Conservation (phyloP, 2,329 filamentous ascomycete species). For the Monosporascus ibericus region DNA sequence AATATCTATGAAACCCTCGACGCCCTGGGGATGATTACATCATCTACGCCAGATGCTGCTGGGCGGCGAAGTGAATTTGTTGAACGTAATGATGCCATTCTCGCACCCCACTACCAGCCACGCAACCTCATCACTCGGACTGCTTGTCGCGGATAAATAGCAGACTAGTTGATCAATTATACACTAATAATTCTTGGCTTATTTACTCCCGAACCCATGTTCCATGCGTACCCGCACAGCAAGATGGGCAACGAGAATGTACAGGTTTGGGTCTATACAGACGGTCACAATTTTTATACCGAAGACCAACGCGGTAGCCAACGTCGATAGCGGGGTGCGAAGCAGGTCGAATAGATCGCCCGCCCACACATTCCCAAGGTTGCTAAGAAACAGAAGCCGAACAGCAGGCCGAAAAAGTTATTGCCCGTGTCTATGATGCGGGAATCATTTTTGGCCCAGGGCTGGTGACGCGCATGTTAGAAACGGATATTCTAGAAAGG, state of each 20-base stretch:
- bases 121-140: no score
- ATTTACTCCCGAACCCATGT: not conserved
- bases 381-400: not conserved
- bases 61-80: no score
- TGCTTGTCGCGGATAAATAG: no score
- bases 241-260: no score
- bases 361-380: not conserved
- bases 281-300: not conserved
- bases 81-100: no score
- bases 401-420: not conserved
- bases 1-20: no score
- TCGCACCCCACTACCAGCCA: no score
- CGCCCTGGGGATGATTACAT: no score
- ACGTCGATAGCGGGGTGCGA: not conserved
- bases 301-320: not conserved
- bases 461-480: not conserved
- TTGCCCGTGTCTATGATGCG: not conserved
- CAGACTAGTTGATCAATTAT: no score
- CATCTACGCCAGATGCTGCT: no score
- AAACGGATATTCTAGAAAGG: not conserved
- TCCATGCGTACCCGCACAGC: not conserved
- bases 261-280: no score
- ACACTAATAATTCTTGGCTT: not conserved
- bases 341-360: not conserved
- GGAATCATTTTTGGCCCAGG: not conserved